phyloP scores from a whole-genome alignment of 371 early-diverging fungal genomes.

The Dinochytrium kinnereticum region DNA sequence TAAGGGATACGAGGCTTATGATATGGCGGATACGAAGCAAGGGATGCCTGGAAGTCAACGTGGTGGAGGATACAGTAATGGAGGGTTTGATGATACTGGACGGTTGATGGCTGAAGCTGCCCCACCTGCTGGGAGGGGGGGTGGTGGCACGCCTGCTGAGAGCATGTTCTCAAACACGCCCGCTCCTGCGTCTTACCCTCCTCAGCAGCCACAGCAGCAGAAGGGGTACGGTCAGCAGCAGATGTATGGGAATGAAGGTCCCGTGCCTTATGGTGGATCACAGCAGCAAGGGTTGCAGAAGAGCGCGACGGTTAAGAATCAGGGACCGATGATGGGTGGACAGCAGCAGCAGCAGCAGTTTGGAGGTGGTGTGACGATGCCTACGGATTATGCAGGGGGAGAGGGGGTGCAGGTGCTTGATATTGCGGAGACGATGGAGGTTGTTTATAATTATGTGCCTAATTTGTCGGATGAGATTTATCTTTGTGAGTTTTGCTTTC shows the following conservation, averaged over 20 bases:
- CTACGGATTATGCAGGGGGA: not conserved
- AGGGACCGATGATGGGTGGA: not conserved
- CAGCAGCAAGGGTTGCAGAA: not conserved
- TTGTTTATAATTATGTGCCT: constrained; percentile 34
- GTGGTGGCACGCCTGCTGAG: not conserved
- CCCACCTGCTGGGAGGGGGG: too few relatives aligned
- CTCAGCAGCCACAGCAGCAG: constrained; percentile 5
- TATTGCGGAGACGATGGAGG: constrained; percentile 26
- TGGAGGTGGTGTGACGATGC: not conserved
- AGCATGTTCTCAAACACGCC: not conserved
- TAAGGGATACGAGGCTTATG: too few relatives aligned
- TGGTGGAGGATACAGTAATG: too few relatives aligned
- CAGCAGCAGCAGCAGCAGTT: not conserved
- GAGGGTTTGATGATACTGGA: not conserved
- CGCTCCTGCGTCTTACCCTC: not conserved
- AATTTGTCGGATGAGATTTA: constrained; percentile 27
- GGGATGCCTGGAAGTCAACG: not conserved
- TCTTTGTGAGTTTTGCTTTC: not conserved
- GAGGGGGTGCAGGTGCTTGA: not conserved
- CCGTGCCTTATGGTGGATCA: too few relatives aligned
- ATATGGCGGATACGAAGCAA: not conserved
- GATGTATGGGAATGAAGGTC: too few relatives aligned
- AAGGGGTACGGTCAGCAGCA: not conserved
- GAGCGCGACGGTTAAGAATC: not conserved
- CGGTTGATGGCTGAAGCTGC: not conserved